Evolutionary conservation across 2,329 filamentous ascomycete species (phyloP), one percentile per base, ranked within the genome.

Genomic region (Claviceps sp.): DNA sequence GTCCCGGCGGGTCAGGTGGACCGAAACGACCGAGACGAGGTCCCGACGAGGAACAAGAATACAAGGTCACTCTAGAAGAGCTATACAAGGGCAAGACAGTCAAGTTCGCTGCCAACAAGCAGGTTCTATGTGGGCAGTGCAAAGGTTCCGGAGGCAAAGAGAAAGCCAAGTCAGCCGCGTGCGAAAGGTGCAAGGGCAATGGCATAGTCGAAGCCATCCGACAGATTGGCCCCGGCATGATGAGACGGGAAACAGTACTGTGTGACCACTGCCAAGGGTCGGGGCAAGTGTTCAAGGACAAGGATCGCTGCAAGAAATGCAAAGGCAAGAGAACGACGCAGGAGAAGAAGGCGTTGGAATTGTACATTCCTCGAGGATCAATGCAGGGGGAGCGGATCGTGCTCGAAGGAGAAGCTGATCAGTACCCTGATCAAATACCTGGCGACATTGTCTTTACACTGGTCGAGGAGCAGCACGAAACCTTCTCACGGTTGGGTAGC

Each of bases 81-180:
- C 76, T 98, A 36, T 98, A 97, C 78, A 96, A 95, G 72, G 93
- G 93, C 62, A 96, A 97, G 76, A 96, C 93, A 1, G 93, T 95
- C 64, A 93, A 94, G 71, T 96, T 98, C 66, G 83, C 88, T 8
- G 93, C 87, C 63, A 94, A 90, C 62, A 97, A 97, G 74, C 91
- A 95, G 64, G 79, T 96, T 55, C 76, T 95, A 55, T 98, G 93
- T 71, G 77, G 77, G 53, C 78, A 82, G 61, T 98, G 93, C 74
- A 91, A 90, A 65, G 93, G 93, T 45, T 81, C 77, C 46, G 93
- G 93, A 42, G 93, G 87, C 57, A 96, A 94, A 70, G 87, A 95
- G 55, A 94, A 90, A 70, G 86, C 88, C 50, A 95, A 93, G 72
- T 74, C 86, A 48, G 80, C 86, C 59, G 76, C 83, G 53, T 98